Percentiles rank a stretch among this genome's conserved stretches.
Evolutionary conservation across 495 filamentous ascomycete genomes (phyloP).

Genomic region (Friedmanniomyces simplex): DNA sequence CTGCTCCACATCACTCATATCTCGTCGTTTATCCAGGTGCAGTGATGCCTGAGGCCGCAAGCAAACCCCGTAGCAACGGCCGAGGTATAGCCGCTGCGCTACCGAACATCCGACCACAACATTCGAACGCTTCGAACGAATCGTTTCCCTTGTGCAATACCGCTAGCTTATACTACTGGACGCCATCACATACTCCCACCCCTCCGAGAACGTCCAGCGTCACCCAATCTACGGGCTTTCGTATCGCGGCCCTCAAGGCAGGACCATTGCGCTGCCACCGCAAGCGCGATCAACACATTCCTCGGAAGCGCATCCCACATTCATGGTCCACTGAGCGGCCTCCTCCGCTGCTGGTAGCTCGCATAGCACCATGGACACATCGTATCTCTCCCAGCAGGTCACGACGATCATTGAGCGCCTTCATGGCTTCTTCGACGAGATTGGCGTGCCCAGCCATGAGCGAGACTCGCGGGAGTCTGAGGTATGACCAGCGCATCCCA

Average conservation of each 20-base stretch:
- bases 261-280: neutral
- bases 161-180: too few relatives aligned
- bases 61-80: too few relatives aligned
- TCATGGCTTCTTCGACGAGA: constrained; percentile 91
- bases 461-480: constrained; percentile 77
- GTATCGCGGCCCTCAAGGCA: neutral
- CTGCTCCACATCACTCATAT: too few relatives aligned
- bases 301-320: constrained; percentile 10
- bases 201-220: neutral
- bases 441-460: constrained; percentile 83
- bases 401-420: constrained; percentile 82
- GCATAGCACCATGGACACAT: constrained; percentile 61
- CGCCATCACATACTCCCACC: neutral
- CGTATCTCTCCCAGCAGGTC: constrained; percentile 85
- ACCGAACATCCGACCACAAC: too few relatives aligned
- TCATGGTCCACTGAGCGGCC: constrained; percentile 8
- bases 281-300: constrained; percentile 7
- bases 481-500: constrained; percentile 39
- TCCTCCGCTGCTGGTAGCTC: constrained; percentile 12
- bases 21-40: too few relatives aligned
- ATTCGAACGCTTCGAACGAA: too few relatives aligned
- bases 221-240: neutral
- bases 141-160: too few relatives aligned
- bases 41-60: too few relatives aligned
- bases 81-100: too few relatives aligned